These are phyloP conservation scores for Xylaria sp. DNA, from an alignment of 2,329 filamentous ascomycete species.

Conservation along the genomic window DNA sequence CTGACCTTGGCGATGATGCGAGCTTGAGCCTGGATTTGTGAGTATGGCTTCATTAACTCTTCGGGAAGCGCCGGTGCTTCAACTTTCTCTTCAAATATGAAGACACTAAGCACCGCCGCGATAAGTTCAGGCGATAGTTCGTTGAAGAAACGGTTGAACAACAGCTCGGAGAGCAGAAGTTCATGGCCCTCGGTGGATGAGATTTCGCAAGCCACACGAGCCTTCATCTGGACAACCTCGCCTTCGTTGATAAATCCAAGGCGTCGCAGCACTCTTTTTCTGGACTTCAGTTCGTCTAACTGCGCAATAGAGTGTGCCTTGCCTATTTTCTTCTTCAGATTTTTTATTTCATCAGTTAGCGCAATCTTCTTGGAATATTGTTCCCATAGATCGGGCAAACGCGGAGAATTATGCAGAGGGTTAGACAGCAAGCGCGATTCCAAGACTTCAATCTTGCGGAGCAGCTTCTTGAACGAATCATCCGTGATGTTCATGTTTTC, in stretches of 20 bases:
- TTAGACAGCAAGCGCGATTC: conserved; percentile 91
- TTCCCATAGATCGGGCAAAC: conserved; percentile 84
- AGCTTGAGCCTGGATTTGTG: conserved; percentile 88
- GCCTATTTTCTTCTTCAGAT: conserved; percentile 85
- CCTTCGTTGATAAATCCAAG: conserved; percentile 95
- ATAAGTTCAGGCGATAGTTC: conserved; percentile 88
- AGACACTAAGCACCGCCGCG: conserved; percentile 87
- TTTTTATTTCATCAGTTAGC: conserved; percentile 82
- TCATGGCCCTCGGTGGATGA: conserved; percentile 92
- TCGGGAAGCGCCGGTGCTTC: conserved; percentile 82
- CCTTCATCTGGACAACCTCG: conserved; percentile 96
- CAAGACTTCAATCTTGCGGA: conserved; percentile 95
- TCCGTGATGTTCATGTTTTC: conserved; percentile 97
- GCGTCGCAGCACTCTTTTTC: conserved; percentile 93
- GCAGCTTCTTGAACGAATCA: conserved; percentile 90
- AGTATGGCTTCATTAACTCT: conserved; percentile 85
- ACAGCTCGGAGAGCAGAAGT: conserved; percentile 87
- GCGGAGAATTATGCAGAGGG: conserved; percentile 89
- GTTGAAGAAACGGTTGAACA: conserved; percentile 99
- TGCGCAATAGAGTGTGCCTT: conserved; percentile 90
- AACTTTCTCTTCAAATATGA: conserved; percentile 97
- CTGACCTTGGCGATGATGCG: conserved; percentile 91
- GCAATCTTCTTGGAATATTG: conserved; percentile 86
- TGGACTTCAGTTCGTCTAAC: conserved; percentile 93
- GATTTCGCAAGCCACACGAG: conserved; percentile 96